Evolutionary conservation across 2,329 filamentous ascomycete genomes (phyloP), one percentile per base, ranked within the genome.

Genomic region (Mycosphaerella sp.): DNA sequence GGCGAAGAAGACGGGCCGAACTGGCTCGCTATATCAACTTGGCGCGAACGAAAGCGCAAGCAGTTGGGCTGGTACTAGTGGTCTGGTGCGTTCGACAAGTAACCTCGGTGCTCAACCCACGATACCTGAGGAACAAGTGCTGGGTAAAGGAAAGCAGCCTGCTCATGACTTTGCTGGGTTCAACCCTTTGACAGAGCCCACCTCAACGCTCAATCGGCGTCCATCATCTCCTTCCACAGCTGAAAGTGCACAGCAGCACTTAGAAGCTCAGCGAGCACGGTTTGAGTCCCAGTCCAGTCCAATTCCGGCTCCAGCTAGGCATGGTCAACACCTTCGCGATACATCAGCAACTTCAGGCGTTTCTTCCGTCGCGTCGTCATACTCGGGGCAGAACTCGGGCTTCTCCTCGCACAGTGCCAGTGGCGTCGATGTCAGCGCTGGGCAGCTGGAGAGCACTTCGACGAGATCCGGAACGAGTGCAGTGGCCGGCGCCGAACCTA

Each of bases 271-370:
- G 12, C 67, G 73, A 35, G 71, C 71, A 14, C 69, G 69, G 52
- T 69, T 73, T 6, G 71, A 69, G 12, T 53, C 62, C 59, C 48
- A 54, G 13, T 49, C 45, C 18, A 49, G 60, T 41, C 56, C 61
- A 32, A 59, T 62, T 21, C 57, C 61, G 34, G 61, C 60, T 34
- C 58, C 59, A 1, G 46, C 54, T 28, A 57, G 59, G 16, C 58
- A 62, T 18, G 35, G 62, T 43, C 69, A 80, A 36, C 80, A 90
- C 65, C 79, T 89, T 64, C 81, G 89, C 18, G 86, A 94, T 60
- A 83, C 93, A 69, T 95, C 89, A 57, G 95, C 86, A 60, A 85
- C 88, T 1, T 95, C 89, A 56, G 95, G 86, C 60, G 85, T 88
- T 1, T 95, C 90, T 0, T 95, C 89, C 0, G 80, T 86, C 0